Conservation (phyloP, 108 stramenopile genomes). For the Cyclotella cryptica region DNA sequence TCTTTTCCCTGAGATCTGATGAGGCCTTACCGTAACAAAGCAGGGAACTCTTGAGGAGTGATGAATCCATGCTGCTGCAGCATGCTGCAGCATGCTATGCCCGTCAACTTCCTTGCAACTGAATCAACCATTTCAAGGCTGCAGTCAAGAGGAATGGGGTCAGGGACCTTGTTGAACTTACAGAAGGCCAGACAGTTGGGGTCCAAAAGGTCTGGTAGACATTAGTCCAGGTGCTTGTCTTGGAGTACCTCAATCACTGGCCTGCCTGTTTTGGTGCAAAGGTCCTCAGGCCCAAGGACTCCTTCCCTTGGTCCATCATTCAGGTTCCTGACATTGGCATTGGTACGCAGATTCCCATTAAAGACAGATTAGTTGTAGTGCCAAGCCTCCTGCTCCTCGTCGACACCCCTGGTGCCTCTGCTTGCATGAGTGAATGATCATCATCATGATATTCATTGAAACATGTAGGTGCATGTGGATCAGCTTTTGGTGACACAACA, state of each 20-base stretch:
- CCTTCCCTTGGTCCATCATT: constrained; percentile 20
- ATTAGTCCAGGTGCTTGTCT: constrained; percentile 29
- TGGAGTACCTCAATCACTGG: constrained; percentile 35
- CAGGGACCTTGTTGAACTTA: too few relatives aligned
- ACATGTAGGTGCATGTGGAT: too few relatives aligned
- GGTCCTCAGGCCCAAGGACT: constrained; percentile 25
- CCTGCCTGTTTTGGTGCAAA: constrained; percentile 30
- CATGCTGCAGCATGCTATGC: too few relatives aligned
- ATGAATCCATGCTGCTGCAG: too few relatives aligned
- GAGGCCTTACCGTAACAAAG: too few relatives aligned
- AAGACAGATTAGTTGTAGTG: constrained; percentile 35
- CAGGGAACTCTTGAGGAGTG: too few relatives aligned
- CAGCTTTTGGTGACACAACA: too few relatives aligned
- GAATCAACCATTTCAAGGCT: not conserved
- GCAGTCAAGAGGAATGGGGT: not conserved
- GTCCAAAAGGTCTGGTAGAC: not conserved
- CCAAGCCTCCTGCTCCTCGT: not conserved
- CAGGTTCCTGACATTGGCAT: constrained; percentile 27
- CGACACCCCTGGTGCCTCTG: not conserved
- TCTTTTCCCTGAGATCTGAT: too few relatives aligned
- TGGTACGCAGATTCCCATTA: constrained; percentile 23
- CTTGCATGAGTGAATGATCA: too few relatives aligned
- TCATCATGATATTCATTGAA: too few relatives aligned
- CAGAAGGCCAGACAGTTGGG: too few relatives aligned
- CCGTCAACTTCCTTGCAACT: too few relatives aligned